Conservation (phyloP, 179 eudicot genomes). For the Beta lomatogona region DNA sequence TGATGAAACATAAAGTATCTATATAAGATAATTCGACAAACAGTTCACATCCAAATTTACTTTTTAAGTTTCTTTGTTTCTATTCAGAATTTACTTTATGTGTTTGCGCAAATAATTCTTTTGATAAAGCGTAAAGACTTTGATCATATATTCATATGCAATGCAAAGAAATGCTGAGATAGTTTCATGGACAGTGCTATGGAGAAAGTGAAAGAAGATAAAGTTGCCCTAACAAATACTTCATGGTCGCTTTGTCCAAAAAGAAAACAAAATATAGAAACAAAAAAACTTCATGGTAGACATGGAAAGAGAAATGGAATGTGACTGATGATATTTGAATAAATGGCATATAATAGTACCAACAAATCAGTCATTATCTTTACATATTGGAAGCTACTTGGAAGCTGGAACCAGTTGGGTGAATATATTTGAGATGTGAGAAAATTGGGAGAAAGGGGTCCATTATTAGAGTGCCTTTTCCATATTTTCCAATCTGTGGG, state of each 20-base stretch:
- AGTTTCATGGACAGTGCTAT: conserved; percentile 8
- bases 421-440: not conserved
- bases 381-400: conserved; percentile 2
- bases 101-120: not conserved
- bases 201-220: not conserved
- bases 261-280: too few species aligned
- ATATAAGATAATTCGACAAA: not conserved
- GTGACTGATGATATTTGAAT: not conserved
- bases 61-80: not conserved
- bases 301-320: conserved; percentile 8
- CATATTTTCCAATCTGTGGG: too few species aligned
- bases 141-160: too few species aligned
- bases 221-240: conserved; percentile 1
- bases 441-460: too few species aligned
- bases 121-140: not conserved
- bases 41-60: not conserved
- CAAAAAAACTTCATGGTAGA: not conserved
- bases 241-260: too few species aligned
- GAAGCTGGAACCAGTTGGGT: not conserved
- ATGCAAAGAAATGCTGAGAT: conserved; percentile 4
- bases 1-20: not conserved
- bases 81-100: not conserved
- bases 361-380: not conserved
- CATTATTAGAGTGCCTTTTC: too few species aligned
- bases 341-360: not conserved